A percentile compares a stretch with the other conserved stretches of the same genome.
Evolutionary conservation across 192 early-diverging fungal species (phyloP).

Genomic region (Coemansia sp.): DNA sequence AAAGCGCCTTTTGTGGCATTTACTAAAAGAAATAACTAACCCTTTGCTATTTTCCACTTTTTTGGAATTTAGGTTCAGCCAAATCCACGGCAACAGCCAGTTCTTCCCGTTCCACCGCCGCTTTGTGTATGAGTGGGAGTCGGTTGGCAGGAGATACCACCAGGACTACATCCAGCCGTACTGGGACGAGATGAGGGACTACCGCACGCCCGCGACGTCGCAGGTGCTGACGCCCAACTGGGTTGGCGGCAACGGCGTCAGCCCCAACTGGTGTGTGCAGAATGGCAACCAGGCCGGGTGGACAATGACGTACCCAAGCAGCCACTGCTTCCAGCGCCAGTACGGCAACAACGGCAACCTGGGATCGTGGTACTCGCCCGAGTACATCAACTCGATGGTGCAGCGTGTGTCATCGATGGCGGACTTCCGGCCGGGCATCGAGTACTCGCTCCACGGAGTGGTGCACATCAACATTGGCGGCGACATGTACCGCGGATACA

Average conservation of each 20-base stretch:
- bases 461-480: constrained; percentile 56
- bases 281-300: constrained; percentile 44
- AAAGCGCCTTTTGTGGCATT: too few relatives aligned
- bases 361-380: constrained; percentile 48
- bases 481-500: constrained; percentile 51
- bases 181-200: constrained; percentile 59
- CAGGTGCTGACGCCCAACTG: constrained; percentile 45
- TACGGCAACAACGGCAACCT: constrained; percentile 50
- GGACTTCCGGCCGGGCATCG: constrained; percentile 46
- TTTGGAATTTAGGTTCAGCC: constrained; percentile 26
- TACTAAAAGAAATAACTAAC: not conserved
- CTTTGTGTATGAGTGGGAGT: constrained; percentile 56
- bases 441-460: constrained; percentile 52
- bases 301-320: constrained; percentile 42
- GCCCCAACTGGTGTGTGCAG: constrained; percentile 34
- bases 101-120: constrained; percentile 61
- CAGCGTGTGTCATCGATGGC: constrained; percentile 41
- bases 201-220: constrained; percentile 35
- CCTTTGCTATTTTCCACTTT: constrained; percentile 4
- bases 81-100: constrained; percentile 54
- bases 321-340: constrained; percentile 53
- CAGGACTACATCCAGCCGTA: constrained; percentile 46
- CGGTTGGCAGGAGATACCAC: constrained; percentile 41
- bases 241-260: constrained; percentile 54
- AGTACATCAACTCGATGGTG: constrained; percentile 43